These are phyloP conservation scores for Hevea brasiliensis DNA, from an alignment of 345 rosid genomes.

Conservation along the genomic window DNA sequence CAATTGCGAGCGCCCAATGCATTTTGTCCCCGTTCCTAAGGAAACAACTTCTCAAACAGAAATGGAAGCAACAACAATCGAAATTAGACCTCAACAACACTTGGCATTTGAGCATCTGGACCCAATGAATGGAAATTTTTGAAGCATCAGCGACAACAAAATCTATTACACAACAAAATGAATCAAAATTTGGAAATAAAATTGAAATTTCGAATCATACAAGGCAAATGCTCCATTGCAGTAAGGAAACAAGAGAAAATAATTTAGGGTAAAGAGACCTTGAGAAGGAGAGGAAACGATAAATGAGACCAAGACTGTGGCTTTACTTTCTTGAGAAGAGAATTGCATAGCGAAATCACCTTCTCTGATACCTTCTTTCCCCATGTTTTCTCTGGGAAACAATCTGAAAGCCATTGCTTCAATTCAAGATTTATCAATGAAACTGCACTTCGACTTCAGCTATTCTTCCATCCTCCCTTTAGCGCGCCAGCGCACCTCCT, in stretches of 20 bases:
- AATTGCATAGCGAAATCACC: conserved; percentile 46
- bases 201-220: no score
- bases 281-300: conserved; percentile 77
- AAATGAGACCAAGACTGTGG: conserved; percentile 86
- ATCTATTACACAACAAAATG: no score
- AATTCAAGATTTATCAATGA: not conserved
- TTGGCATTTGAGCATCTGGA: not conserved
- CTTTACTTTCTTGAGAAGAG: conserved; percentile 85
- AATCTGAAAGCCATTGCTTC: conserved; percentile 11
- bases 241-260: not conserved
- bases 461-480: no score
- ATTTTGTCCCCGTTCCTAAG: conserved; percentile 86
- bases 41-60: conserved; percentile 69
- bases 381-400: conserved; percentile 31
- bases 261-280: conserved; percentile 38
- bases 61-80: not conserved
- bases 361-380: conserved; percentile 57
- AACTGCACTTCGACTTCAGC: no score
- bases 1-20: conserved; percentile 59
- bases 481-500: no score
- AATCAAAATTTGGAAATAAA: no score
- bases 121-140: not conserved
- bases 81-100: not conserved
- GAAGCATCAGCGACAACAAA: no score
- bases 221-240: no score